Evolutionary conservation across 169 alveolate genomes (phyloP).

Genomic region (Cryptosporidium tyzzeri): DNA sequence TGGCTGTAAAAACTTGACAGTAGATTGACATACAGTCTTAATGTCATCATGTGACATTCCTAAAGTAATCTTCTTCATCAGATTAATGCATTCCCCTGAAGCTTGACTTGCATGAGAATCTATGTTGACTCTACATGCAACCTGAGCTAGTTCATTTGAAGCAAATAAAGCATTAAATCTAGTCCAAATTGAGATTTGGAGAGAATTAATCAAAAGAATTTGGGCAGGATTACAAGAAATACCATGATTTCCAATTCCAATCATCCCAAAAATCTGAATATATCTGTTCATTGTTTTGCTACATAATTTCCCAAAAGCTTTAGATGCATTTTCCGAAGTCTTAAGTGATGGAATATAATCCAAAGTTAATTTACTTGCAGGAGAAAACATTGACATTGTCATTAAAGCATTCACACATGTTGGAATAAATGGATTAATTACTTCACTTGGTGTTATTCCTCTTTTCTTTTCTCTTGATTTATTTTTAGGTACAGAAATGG

Average conservation of each 20-base stretch:
- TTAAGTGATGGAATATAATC: slow-evolving; percentile 22
- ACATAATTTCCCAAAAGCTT: slow-evolving; percentile 50
- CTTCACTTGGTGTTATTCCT: slow-evolving; percentile 42
- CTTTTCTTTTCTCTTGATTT: slow-evolving; percentile 2
- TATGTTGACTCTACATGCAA: slow-evolving; percentile 58
- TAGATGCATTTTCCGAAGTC: slow-evolving; percentile 64
- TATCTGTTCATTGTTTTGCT: slow-evolving; percentile 51
- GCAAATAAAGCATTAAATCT: slow-evolving; percentile 33
- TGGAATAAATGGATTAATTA: slow-evolving; percentile 53
- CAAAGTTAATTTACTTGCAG: slow-evolving; percentile 17
- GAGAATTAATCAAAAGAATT: slow-evolving; percentile 42
- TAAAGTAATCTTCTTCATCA: slow-evolving; percentile 10
- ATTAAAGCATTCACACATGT: slow-evolving; percentile 55
- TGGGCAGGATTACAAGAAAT: slow-evolving; percentile 55
- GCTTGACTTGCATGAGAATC: slow-evolving; percentile 49
- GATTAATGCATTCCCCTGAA: slow-evolving; percentile 37
- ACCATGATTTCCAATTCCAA: slow-evolving; percentile 56
- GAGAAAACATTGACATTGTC: slow-evolving; percentile 45
- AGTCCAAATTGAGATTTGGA: slow-evolving; percentile 42
- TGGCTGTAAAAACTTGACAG: slow-evolving; percentile 51
- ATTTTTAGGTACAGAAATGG: slow-evolving; percentile 55
- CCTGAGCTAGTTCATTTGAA: slow-evolving; percentile 57
- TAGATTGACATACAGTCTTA: slow-evolving; percentile 29
- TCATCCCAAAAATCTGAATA: slow-evolving; percentile 54
- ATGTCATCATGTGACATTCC: slow-evolving; percentile 24